Evolutionary conservation across 805 yeast species (phyloP), one percentile per base, ranked within the genome.

Genomic region (Metschnikowia rubicola): DNA sequence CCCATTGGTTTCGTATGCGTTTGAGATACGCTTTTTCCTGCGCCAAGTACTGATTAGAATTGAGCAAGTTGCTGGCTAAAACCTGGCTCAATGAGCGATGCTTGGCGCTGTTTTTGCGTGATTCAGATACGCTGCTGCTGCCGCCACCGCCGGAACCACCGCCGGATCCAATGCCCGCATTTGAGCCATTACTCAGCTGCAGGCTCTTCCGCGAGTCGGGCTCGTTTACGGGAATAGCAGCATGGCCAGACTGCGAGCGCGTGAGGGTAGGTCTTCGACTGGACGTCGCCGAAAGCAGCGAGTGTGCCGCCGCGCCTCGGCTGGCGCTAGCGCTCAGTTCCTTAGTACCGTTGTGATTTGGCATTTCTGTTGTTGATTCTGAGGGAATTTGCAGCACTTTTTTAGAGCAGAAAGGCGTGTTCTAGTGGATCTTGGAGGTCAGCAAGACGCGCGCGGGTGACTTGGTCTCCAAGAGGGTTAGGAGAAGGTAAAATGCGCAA

Each of bases 11-110:
- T 48, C 78, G 75, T 58, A 86, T 77, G 58, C 79, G 79, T 47
- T 77, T 78, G 47, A 87, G 63, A 56, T 86, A 86, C 0, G 81
- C 77, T 56, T 75, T 75, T 59, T 87, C 94, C 57, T 86, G 91
- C 3, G 82, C 78, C 48, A 74, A 58, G 59, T 79, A 80, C 55
- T 70, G 75, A 33, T 68, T 67, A 32, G 57, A 52, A 58, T 50
- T 45, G 37, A 41, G 48, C n/a, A 52, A 39, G 31, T 50, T 53
- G 35, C 38, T 47, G 15, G 55, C 55, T 26, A 54, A 40, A 13
- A 47, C 54, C 49, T 47, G 57, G 35, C 57, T 46, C 11, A 50
- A 43, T 4, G 56, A 47, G 8, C 54, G 47, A 15, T 51, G 39
- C 21, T 52, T 47, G 30, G 46, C 26, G 37, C 46, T 30, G 29